Conservation (phyloP, 2,329 filamentous ascomycete species). For the Colletotrichum ledebouriae region DNA sequence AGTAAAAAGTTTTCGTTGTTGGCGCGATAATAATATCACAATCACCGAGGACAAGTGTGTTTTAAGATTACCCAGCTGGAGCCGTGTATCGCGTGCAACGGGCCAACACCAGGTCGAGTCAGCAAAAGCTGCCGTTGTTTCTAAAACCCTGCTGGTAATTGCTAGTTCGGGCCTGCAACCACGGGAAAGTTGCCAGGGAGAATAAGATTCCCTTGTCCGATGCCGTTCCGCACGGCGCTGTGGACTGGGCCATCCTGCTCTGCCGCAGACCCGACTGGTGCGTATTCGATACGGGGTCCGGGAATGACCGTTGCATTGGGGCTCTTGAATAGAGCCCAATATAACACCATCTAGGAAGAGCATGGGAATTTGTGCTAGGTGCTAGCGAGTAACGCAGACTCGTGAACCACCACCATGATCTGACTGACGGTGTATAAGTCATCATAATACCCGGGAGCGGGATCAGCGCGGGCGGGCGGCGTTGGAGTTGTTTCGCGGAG, state of each 20-base stretch:
- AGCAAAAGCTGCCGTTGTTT: neutral
- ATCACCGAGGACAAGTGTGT: slow-evolving; percentile 15
- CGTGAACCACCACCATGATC: no score
- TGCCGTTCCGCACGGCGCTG: neutral
- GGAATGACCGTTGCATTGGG: neutral
- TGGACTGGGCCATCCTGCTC: no score
- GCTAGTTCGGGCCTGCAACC: slow-evolving; percentile 4
- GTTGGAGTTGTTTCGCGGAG: no score
- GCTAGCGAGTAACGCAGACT: no score
- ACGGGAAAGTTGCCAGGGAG: neutral
- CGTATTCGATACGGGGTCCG: neutral
- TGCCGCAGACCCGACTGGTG: neutral
- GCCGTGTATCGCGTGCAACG: neutral
- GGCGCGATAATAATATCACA: slow-evolving; percentile 20
- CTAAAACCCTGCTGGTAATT: neutral
- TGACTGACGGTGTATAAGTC: no score
- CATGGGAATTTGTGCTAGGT: no score
- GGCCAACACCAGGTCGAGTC: neutral
- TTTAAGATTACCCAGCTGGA: neutral
- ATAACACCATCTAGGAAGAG: no score
- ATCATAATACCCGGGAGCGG: neutral
- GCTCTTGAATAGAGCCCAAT: no score
- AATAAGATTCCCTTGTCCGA: neutral
- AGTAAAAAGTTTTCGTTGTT: neutral
- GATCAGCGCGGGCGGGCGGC: no score